These are phyloP conservation scores for Xylariales sp. DNA, from an alignment of 2,329 filamentous ascomycete species.

Conservation along the genomic window DNA sequence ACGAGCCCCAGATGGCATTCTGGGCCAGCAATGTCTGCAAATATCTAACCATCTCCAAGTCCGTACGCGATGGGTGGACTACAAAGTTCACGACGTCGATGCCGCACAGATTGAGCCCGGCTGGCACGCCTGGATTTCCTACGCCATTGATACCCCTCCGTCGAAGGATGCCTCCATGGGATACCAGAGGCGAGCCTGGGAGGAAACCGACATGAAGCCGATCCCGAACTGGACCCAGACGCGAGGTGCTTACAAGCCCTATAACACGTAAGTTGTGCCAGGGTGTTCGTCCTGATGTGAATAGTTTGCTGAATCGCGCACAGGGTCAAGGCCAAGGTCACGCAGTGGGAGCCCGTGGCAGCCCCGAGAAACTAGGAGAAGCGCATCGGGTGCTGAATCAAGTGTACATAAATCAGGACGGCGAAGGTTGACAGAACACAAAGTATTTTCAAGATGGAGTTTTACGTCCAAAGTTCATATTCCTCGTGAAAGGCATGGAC, in stretches of 20 bases:
- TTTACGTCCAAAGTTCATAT: too few species aligned
- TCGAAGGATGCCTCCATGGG: constrained; percentile 69
- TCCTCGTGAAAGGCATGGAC: too few species aligned
- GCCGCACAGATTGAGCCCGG: constrained; percentile 87
- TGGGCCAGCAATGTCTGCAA: too few species aligned
- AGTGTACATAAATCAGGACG: too few species aligned
- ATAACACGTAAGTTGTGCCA: constrained; percentile 76
- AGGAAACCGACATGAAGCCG: constrained; percentile 62
- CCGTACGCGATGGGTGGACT: constrained; percentile 96
- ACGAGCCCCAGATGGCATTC: too few species aligned
- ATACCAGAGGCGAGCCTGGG: constrained; percentile 67
- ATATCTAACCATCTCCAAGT: too few species aligned
- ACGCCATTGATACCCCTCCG: constrained; percentile 84
- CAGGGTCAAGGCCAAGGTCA: constrained; percentile 49
- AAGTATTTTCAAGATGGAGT: too few species aligned
- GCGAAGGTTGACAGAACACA: too few species aligned
- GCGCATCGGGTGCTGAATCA: too few species aligned
- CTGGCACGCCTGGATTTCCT: constrained; percentile 98
- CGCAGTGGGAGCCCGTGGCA: constrained; percentile 43
- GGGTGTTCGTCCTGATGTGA: too few species aligned
- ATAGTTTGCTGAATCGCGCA: constrained; percentile 9
- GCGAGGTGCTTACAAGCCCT: constrained; percentile 82
- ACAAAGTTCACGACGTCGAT: constrained; percentile 82
- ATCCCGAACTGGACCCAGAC: constrained; percentile 71
- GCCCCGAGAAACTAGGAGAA: constrained; percentile 9